A percentile compares a stretch with the other conserved stretches of the same genome.
phyloP scores from a whole-genome alignment of 306 rosid genomes.

The Cicer bijugum region DNA sequence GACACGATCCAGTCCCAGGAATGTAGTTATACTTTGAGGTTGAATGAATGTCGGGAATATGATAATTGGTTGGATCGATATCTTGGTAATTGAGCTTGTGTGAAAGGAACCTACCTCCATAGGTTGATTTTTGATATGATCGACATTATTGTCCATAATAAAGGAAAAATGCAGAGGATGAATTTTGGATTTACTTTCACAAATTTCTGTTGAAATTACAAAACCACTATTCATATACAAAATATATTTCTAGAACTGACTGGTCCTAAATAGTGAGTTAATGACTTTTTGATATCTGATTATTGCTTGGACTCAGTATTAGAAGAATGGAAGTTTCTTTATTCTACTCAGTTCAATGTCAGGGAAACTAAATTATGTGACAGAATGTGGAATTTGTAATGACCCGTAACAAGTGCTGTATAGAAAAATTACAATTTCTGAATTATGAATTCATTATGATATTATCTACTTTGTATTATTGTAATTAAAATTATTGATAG shows the following conservation, averaged over 20 bases:
- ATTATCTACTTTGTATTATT: too few relatives aligned
- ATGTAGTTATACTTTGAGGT: background rate
- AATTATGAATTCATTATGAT: too few relatives aligned
- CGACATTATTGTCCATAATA: background rate
- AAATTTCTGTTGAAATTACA: background rate
- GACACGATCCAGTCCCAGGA: background rate
- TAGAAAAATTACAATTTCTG: too few relatives aligned
- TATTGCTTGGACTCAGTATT: background rate
- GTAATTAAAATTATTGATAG: too few relatives aligned
- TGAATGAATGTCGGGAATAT: background rate
- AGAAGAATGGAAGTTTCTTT: constrained; percentile 9
- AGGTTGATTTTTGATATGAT: constrained; percentile 1
- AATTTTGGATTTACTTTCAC: constrained; percentile 4
- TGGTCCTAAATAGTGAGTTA: background rate
- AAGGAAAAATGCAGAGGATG: background rate
- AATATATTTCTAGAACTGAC: constrained; percentile 16
- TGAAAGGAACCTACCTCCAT: background rate
- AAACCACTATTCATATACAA: constrained; percentile 14
- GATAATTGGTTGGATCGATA: background rate
- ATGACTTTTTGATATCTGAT: background rate
- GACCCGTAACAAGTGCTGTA: too few relatives aligned
- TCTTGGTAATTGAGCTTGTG: background rate
- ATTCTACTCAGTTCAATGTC: too few relatives aligned
- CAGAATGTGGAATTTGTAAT: too few relatives aligned
- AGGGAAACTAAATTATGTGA: too few relatives aligned